These are phyloP conservation scores for Theobroma grandiflorum DNA, from an alignment of 441 rosid genomes.

Conservation along the genomic window DNA sequence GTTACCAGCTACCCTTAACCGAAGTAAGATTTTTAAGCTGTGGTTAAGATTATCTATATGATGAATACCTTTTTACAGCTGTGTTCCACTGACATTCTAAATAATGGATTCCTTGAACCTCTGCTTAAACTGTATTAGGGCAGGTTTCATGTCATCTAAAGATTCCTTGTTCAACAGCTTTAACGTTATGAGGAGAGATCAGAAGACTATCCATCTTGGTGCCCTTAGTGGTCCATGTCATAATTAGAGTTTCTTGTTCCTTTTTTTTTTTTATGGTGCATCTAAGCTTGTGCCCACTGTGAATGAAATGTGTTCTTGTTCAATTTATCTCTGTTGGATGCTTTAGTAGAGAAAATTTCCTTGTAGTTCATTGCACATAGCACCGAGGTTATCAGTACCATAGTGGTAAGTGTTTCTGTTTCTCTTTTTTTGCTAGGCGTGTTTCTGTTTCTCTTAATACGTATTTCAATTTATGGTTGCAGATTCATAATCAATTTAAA, in stretches of 20 bases:
- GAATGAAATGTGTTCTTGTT: background rate
- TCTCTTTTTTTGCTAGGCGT: background rate
- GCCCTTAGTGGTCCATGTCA: background rate
- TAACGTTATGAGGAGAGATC: background rate
- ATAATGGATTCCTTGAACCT: background rate
- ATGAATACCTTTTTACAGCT: background rate
- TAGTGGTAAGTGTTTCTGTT: background rate
- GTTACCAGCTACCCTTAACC: background rate
- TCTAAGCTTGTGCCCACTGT: background rate
- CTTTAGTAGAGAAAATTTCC: background rate
- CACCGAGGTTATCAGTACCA: background rate
- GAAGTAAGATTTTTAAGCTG: background rate
- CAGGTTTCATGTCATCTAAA: background rate
- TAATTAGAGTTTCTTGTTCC: constrained; percentile 4
- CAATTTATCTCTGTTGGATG: background rate
- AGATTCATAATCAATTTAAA: background rate
- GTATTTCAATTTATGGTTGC: background rate
- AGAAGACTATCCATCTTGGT: background rate
- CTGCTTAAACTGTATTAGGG: background rate
- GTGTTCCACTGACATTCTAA: background rate
- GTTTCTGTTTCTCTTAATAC: background rate
- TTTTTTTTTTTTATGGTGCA: background rate
- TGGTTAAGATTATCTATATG: background rate
- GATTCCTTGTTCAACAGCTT: background rate
- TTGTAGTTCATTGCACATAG: background rate